Conservation (phyloP, 1,284 basidiomycete species). For the Irpex lacteus region DNA sequence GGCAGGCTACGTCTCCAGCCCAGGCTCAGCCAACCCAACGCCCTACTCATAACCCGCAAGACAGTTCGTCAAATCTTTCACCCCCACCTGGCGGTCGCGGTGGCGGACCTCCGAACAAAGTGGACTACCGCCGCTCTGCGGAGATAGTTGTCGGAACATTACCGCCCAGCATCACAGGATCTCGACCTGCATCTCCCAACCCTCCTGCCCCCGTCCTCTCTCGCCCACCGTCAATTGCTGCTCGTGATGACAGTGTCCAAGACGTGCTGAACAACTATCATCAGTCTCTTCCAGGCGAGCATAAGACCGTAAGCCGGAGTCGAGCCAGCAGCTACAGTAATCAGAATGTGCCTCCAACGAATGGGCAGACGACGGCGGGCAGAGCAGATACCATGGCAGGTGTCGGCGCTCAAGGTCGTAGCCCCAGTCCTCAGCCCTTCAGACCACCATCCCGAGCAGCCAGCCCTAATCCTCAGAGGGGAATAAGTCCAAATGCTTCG, state of each 20-base stretch:
- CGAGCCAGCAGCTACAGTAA: constrained; percentile 21
- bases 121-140: constrained; percentile 61
- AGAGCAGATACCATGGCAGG: constrained; percentile 72
- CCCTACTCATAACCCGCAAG: constrained; percentile 16
- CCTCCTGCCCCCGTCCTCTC: constrained; percentile 74
- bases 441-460: constrained; percentile 40
- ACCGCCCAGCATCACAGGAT: constrained; percentile 40
- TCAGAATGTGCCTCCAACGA: constrained; percentile 21
- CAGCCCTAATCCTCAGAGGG: constrained; percentile 26
- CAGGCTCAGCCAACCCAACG: constrained; percentile 3
- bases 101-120: constrained; percentile 21
- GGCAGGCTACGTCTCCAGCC: constrained; percentile 29
- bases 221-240: constrained; percentile 49
- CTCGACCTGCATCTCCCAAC: constrained; percentile 74
- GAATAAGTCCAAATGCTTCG: constrained; percentile 29
- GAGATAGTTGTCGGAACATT: constrained; percentile 76
- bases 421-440: constrained; percentile 59
- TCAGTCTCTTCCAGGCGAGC: constrained; percentile 87
- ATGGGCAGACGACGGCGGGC: constrained; percentile 31
- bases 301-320: constrained; percentile 51
- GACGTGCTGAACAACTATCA: constrained; percentile 79
- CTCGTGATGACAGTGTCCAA: constrained; percentile 49
- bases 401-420: constrained; percentile 71
- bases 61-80: constrained; percentile 22
- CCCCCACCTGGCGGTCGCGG: constrained; percentile 23